A percentile compares a stretch with the other conserved stretches of the same genome.
Conservation (phyloP, 305 asterid species). For the Caryopteris hybrid region DNA sequence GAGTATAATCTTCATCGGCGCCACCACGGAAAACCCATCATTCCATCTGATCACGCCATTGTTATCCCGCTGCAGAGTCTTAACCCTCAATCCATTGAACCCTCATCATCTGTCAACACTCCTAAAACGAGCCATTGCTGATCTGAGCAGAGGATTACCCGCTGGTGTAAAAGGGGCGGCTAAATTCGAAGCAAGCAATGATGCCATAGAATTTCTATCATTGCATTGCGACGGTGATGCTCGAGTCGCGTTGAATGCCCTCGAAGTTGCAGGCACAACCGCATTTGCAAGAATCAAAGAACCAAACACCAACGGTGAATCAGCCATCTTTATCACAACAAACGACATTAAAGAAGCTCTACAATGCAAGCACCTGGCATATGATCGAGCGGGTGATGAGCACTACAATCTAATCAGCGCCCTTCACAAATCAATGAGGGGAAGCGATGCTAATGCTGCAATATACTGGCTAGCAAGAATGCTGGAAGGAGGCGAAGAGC, state of each 20-base stretch:
- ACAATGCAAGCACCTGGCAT: constrained; percentile 76
- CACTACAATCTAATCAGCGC: constrained; percentile 84
- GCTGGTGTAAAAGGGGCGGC: neutral
- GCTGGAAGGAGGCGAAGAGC: constrained; percentile 91
- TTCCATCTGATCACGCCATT: constrained; percentile 81
- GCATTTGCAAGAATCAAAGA: constrained; percentile 28
- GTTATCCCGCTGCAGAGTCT: constrained; percentile 74
- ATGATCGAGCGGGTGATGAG: constrained; percentile 76
- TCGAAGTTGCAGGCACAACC: constrained; percentile 64
- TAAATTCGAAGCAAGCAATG: constrained; percentile 32
- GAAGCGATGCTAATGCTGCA: constrained; percentile 74
- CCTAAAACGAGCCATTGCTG: constrained; percentile 42
- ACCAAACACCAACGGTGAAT: neutral
- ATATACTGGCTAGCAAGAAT: constrained; percentile 85
- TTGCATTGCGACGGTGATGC: constrained; percentile 81
- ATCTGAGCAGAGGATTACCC: constrained; percentile 39
- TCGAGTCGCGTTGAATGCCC: constrained; percentile 67
- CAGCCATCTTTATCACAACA: constrained; percentile 8
- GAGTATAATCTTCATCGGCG: constrained; percentile 75
- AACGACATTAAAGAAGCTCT: constrained; percentile 62
- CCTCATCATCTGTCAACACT: constrained; percentile 39
- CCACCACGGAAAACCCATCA: constrained; percentile 93
- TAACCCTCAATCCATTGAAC: constrained; percentile 43
- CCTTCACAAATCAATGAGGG: constrained; percentile 87
- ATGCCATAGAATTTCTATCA: constrained; percentile 50